Base-by-base conservation (phyloP, 345 rosid genomes). In the Moringa oleifera region DNA sequence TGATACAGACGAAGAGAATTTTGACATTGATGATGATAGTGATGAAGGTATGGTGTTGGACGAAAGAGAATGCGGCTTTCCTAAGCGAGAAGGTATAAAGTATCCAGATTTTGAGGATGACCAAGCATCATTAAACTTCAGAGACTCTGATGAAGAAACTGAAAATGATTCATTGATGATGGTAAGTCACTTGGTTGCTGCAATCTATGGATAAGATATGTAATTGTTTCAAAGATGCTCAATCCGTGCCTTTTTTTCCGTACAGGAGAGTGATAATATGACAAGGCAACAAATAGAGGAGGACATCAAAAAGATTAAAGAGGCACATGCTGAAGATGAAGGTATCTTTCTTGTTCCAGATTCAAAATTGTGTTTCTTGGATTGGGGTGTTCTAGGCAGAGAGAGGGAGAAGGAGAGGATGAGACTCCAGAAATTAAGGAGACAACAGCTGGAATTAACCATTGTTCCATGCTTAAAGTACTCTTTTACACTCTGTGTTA, bases 241-340 rank as follows among this genome's bases (percentile, higher is more conserved):
- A 49, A 51, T 8, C 12, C 25, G n/a, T 55, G 45, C 56, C n/a
- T n/a, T 25, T 58, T 59, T 56, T 70, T 51, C 21, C 25, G 21
- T 76, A 78, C 91, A 93, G 98, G 98, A 88, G 25, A 81, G 81
- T 51, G 97, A 93, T 54, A 81, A 73, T 68, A 68, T 88, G 77
- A 90, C 97, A 24, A 86, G 71, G 62, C 96, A 90, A 65, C 97
- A 90, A 67, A 78, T 86, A 64, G 87, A 86, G 75, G 89, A 83
- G 33, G 95, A 90, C 59, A 85, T 90, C 24, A 79, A 77, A 69
- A 90, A 76, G 78, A 79, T 88, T 55, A 93, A 90, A 77, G 94
- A 82, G 73, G 90, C 85, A 23, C 90, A 90, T 82, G 95, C 92
- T 46, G 95, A 86, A 66, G 95, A 93, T 61, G 96, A 93, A 67